Base-by-base conservation (phyloP, 2,329 filamentous ascomycete species). In the Nigrospora sphaerica region DNA sequence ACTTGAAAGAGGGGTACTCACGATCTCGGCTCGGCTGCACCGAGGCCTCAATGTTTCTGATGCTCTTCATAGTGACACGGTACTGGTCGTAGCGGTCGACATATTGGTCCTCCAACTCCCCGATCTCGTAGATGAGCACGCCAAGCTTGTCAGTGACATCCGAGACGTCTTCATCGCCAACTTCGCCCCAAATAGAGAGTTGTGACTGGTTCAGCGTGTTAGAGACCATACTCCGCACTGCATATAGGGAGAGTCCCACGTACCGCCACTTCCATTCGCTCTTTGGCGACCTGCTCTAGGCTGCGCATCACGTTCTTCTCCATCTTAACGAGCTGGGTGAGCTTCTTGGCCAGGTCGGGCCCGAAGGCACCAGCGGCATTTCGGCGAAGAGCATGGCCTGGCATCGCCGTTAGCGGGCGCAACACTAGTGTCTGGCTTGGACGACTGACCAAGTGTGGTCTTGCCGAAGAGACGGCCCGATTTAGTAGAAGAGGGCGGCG, bases 221-320 rank as follows among this genome's bases (percentile, higher is more conserved):
- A 47, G 23, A 6, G 10, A 28, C 23, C 23, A 28, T 9, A 10
- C 23, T 2, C 23, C 23, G 23, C 23, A 10, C 7, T 9, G 23
- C 23, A 2, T 28, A 28, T 6, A 9, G 23, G 23, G 50, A 50
- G 32, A 51, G 39, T 18, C 10, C 23, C 18, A 78, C 88, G 62
- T 86, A 95, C 90, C 62, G 93, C 93, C 56, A 96, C 92, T 62
- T 97, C 93, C 90, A 97, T 97, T 59, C 93, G 85, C 77, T 98
- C 93, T 62, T 90, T 85, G 39, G 90, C 90, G 45, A 97, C 93
- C 42, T 89, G 78, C 67, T 98, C 93, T 78, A 97, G 84, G 66
- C 90, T 96, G 68, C 93, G 89, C 93, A 98, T 98, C 47, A 96
- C 88, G 65, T 98, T 97, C 83, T 98, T 98, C 75, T 98, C 93